Conservation (phyloP, 2,329 filamentous ascomycete genomes). For the Penicillium sp. region DNA sequence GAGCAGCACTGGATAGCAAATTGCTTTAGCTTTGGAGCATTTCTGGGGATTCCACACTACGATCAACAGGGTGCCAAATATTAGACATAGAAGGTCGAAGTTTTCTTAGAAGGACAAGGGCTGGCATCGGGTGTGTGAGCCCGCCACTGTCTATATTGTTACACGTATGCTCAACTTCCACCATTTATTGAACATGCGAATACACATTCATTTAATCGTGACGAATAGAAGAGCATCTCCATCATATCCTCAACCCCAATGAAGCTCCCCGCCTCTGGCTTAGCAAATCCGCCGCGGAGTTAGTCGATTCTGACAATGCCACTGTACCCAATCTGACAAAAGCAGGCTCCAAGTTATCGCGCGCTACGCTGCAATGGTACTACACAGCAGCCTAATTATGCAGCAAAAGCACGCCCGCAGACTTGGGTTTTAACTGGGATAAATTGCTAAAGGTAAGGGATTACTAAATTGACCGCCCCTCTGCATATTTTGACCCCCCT, state of each 20-base stretch:
- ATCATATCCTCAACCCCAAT: neutral
- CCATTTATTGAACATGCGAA: neutral
- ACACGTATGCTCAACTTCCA: conserved; percentile 1
- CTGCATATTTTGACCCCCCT: too few relatives aligned
- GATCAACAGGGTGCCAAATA: neutral
- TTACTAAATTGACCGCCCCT: too few relatives aligned
- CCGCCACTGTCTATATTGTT: conserved; percentile 1
- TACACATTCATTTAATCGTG: neutral
- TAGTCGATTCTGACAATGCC: neutral
- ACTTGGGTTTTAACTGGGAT: neutral
- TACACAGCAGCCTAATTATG: neutral
- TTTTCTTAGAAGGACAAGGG: conserved; percentile 9
- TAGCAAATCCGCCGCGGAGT: neutral
- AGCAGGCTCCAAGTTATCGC: neutral
- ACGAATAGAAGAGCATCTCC: neutral
- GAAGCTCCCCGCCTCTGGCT: neutral
- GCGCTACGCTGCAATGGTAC: neutral
- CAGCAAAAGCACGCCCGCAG: neutral
- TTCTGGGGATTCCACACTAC: conserved; percentile 2
- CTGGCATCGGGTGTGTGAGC: neutral
- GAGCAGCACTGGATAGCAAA: neutral
- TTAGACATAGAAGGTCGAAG: conserved; percentile 9
- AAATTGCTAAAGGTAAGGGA: too few relatives aligned
- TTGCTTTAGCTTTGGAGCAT: neutral
- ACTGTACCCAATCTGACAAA: neutral